phyloP scores from a whole-genome alignment of 768 basidiomycete genomes.

The Cystobasidium onofrii region DNA sequence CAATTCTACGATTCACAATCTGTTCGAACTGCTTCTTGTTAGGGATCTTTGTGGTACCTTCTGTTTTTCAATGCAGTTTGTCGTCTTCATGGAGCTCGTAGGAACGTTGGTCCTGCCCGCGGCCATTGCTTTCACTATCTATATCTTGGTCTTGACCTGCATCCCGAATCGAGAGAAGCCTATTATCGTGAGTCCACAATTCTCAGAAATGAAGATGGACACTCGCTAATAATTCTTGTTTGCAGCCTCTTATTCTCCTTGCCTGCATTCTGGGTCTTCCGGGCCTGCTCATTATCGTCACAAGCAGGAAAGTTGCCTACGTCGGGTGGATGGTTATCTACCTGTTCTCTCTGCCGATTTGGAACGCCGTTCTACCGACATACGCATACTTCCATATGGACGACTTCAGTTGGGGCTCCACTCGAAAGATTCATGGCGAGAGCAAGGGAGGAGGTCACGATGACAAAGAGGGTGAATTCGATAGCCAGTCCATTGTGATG shows the following conservation, averaged over 20 bases:
- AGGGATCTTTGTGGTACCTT: conserved; percentile 98
- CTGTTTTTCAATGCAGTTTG: conserved; percentile 99
- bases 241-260: conserved; percentile 71
- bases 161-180: conserved; percentile 69
- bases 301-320: conserved; percentile 85
- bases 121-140: conserved; percentile 92
- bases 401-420: conserved; percentile 95
- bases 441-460: conserved; percentile 57
- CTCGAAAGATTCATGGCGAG: conserved; percentile 69
- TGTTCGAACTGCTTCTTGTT: conserved; percentile 87
- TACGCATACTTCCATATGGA: conserved; percentile 84
- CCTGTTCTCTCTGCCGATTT: conserved; percentile 81
- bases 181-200: conserved; percentile 49
- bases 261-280: conserved; percentile 93
- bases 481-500: conserved; percentile 94
- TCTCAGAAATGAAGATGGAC: too few species aligned
- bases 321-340: conserved; percentile 97
- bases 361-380: conserved; percentile 91
- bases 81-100: conserved; percentile 94
- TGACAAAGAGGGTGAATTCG: conserved; percentile 95
- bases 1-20: conserved; percentile 96
- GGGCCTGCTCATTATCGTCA: conserved; percentile 89
- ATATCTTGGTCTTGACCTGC: conserved; percentile 67
- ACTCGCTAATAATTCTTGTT: too few species aligned
- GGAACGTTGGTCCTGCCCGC: conserved; percentile 95